Evolutionary conservation across 768 basidiomycete species (phyloP).

Genomic region (Leccinum subgranulosum): DNA sequence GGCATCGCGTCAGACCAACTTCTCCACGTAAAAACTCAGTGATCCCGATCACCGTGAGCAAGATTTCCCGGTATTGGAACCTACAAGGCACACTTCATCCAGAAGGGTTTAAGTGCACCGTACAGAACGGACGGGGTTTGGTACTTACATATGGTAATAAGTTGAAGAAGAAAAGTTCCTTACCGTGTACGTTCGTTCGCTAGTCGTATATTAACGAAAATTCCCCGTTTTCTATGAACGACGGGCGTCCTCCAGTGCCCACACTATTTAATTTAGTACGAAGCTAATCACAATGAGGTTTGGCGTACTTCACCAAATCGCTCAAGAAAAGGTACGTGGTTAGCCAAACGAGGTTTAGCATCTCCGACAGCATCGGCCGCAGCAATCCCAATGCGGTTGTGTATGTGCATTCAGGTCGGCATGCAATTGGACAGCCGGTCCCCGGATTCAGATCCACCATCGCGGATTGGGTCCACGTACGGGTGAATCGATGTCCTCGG

Average conservation of each 20-base stretch:
- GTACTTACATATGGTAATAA: neutral
- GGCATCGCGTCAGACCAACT: conserved; percentile 6
- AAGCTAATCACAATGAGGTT: neutral
- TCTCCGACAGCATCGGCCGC: conserved; percentile 19
- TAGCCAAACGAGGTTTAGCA: conserved; percentile 4
- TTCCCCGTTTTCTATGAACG: neutral
- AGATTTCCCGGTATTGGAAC: conserved; percentile 11
- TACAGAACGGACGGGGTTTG: conserved; percentile 9
- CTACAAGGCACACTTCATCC: conserved; percentile 11
- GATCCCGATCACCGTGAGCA: conserved; percentile 12
- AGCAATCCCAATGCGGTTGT: conserved; percentile 11
- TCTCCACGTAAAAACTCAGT: conserved; percentile 23
- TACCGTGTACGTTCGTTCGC: conserved; percentile 7
- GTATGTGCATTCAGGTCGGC: neutral
- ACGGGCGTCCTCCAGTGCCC: neutral
- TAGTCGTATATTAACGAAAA: neutral
- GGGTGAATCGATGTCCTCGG: neutral
- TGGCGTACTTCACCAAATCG: neutral
- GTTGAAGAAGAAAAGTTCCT: conserved; percentile 5
- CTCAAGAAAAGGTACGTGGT: neutral
- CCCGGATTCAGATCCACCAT: neutral
- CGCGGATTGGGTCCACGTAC: neutral
- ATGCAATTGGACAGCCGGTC: conserved; percentile 3
- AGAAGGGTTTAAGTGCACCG: conserved; percentile 15
- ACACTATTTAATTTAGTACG: neutral